Evolutionary conservation across 345 rosid species (phyloP).

Genomic region (Chamaenerion angustifolium): DNA sequence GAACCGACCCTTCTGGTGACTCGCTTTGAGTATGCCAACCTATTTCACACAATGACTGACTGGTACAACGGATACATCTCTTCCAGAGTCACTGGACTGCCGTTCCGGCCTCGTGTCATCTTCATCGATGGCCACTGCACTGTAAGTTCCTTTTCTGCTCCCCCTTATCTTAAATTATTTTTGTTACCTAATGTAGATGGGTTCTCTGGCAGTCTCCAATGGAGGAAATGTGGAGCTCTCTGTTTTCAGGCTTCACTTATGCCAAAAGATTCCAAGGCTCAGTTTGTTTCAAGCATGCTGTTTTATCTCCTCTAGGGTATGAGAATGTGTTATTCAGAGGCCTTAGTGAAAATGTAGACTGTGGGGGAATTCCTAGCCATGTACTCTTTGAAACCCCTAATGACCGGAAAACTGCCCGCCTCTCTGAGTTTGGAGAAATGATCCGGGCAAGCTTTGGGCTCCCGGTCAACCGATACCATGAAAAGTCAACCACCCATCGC

Average conservation of each 20-base stretch:
- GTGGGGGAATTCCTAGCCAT: constrained; percentile 54
- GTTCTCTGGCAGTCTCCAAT: constrained; percentile 37
- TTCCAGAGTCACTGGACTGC: constrained; percentile 74
- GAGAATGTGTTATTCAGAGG: constrained; percentile 80
- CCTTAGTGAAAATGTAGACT: constrained; percentile 41
- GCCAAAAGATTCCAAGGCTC: constrained; percentile 75
- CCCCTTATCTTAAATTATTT: not conserved
- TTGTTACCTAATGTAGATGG: too few relatives aligned
- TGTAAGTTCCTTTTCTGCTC: constrained; percentile 21
- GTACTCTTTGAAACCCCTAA: constrained; percentile 62
- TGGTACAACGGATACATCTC: constrained; percentile 90
- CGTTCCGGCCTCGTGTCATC: constrained; percentile 63
- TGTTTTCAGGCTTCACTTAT: constrained; percentile 64
- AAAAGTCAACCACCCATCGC: constrained; percentile 29
- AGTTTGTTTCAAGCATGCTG: constrained; percentile 73
- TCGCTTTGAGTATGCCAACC: constrained; percentile 83
- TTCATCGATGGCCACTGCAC: constrained; percentile 80
- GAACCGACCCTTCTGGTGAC: constrained; percentile 70
- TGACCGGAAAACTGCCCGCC: constrained; percentile 50
- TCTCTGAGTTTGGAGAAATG: constrained; percentile 94
- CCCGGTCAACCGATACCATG: constrained; percentile 44
- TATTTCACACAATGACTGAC: constrained; percentile 86
- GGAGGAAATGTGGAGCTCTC: constrained; percentile 84
- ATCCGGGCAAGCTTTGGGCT: constrained; percentile 66
- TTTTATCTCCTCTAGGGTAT: constrained; percentile 79